Evolutionary conservation across 176 grass and related monocot species (phyloP).

Genomic region (Oryza australiensis): DNA sequence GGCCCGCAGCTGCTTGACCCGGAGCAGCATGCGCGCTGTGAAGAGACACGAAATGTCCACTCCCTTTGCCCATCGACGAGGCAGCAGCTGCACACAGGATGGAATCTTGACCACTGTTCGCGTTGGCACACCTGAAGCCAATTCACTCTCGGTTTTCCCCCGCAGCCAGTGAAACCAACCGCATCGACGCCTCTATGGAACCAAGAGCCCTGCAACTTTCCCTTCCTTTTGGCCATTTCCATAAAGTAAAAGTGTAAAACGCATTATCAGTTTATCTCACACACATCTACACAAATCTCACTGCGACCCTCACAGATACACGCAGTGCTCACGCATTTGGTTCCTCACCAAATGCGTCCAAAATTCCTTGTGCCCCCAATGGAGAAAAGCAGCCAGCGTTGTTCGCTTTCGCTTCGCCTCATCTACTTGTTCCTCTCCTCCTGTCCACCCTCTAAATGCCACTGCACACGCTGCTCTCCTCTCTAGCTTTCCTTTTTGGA

Average conservation of each 20-base stretch:
- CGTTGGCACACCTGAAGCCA: constrained; percentile 23
- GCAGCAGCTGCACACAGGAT: neutral
- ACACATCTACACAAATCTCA: neutral
- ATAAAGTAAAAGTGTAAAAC: neutral
- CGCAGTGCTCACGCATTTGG: neutral
- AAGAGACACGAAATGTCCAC: neutral
- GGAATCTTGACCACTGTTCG: constrained; percentile 33
- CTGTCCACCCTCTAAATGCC: constrained; percentile 3
- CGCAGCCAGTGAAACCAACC: neutral
- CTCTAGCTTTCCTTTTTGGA: constrained; percentile 52
- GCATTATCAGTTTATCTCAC: neutral
- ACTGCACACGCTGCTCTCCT: neutral
- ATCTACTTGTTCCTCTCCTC: constrained; percentile 29
- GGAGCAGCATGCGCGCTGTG: neutral
- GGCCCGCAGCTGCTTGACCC: neutral
- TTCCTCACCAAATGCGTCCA: constrained; percentile 21
- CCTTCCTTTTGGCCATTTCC: constrained; percentile 29
- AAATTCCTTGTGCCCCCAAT: constrained; percentile 39
- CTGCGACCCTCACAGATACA: constrained; percentile 10
- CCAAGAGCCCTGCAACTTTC: neutral
- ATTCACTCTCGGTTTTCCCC: constrained; percentile 6
- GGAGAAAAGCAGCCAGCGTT: neutral
- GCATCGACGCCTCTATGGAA: constrained; percentile 18
- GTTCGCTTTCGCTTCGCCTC: constrained; percentile 27
- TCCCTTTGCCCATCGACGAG: neutral